Base-by-base conservation (phyloP, 768 basidiomycete genomes). In the Termitomyces sp. region DNA sequence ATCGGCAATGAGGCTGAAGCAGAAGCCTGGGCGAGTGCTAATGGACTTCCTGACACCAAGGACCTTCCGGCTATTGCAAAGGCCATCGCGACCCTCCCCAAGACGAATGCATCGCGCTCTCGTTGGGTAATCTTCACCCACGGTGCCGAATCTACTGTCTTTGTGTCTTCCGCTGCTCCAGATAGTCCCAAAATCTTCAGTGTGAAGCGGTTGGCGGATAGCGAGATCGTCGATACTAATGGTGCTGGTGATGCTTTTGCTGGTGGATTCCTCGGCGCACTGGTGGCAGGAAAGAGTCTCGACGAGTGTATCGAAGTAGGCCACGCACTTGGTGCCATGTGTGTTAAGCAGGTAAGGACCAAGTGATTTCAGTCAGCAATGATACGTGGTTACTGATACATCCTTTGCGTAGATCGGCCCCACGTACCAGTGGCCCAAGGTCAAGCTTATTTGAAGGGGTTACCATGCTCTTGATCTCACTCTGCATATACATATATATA, bases 191-290 rank as follows among this genome's bases (percentile, higher is more conserved):
- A 86, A 74, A 66, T 76, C 16, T 88, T 77, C 72, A 58, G 76
- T 4, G 92, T 96, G 52, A 69, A 76, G 55, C 75, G 79, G 41
- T 75, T 96, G 59, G 65, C 69, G 49, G 79, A 81, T 56, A 80
- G 77, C 43, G 67, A 87, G 72, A 95, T 97, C 64, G 88, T 97
- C 59, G 97, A 99, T 72, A 98, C 97, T 50, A 99, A 99, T 73
- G 97, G 93, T 54, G 97, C 97, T 23, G 97, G 97, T 46, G 96
- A 99, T 71, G 93, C 93, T 46, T 98, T 99, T 67, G 94, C 95
- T 28, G 97, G 96, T 59, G 97, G 92, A 41, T 95, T 98, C 82
- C 74, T 98, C 55, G 97, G 93, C 53, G 95, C 89, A 1, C 79
- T 84, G 57, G 86, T 92, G 54, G 72, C 82, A 38, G 95, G 93